Base-by-base conservation (phyloP, 306 rosid genomes). In the Hippophae tibetana region DNA sequence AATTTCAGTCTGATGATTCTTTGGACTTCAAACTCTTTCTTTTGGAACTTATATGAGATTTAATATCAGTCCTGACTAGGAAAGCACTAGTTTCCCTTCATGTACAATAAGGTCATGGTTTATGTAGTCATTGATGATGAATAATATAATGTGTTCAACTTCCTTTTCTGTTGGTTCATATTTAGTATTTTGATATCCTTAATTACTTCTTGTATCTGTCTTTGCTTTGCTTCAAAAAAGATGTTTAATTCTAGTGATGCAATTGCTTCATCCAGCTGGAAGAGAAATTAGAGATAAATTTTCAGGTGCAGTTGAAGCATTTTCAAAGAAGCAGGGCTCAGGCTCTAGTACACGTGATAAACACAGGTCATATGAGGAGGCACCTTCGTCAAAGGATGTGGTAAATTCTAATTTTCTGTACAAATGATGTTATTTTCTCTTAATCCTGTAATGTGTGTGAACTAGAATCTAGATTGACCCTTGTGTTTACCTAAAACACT, bases 291-390 rank as follows among this genome's bases (percentile, higher is more conserved):
- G 95, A 68, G 99, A 93, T 64, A 80, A 84, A 76, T 82, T 80
- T 59, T 77, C 96, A 6, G 99, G 97, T 69, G 90, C 90, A 27
- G 90, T 82, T 70, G 99, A 93, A 80, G 84, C 77, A 54, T 80
- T 82, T 75, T 68, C 88, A 40, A 74, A 95, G 61, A 86, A 84
- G 78, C 86, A 83, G 66, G 79, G 66, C 18, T 38, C 81, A 25
- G 72, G 66, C 63, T 13, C 97, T 65, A 79, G 84, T 74, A 97
- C 99, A 56, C 85, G 52, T 47, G 74, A 51, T 58, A 95, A 88
- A 72, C 82, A 77, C 54, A 89, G 82, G 78, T 71, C 81, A 66
- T 64, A 9, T 43, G 99, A 93, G 31, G 95, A 86, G 49, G 74
- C 56, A 54, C 58, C 78, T 67, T 52, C 74, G 10, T 71, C 80